Evolutionary conservation across 345 rosid species (phyloP).

Genomic region (Boechera stricta): DNA sequence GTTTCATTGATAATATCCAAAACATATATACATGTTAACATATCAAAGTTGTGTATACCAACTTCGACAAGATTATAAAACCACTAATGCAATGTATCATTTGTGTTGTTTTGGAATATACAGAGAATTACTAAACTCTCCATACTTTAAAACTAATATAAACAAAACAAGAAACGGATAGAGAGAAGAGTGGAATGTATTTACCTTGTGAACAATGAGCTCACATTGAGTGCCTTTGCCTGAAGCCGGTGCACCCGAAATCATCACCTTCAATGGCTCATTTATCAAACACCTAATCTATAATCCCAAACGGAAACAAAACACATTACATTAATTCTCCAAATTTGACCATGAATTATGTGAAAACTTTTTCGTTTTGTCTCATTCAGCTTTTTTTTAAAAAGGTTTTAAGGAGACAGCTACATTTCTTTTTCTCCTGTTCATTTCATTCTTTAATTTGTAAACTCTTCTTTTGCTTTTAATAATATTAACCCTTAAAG

Average conservation of each 20-base stretch:
- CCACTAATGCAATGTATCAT: background rate
- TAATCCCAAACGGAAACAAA: constrained; percentile 42
- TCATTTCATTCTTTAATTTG: no score
- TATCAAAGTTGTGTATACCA: background rate
- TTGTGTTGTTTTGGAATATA: background rate
- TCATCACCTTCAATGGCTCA: constrained; percentile 86
- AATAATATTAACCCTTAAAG: no score
- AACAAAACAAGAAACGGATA: background rate
- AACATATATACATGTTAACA: background rate
- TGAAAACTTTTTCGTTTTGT: no score
- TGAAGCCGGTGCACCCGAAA: constrained; percentile 91
- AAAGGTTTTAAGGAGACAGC: no score
- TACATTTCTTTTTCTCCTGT: no score
- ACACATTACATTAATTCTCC: background rate
- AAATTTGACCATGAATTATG: background rate
- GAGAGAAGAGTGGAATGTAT: background rate
- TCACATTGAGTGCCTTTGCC: constrained; percentile 97
- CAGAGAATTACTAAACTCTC: background rate
- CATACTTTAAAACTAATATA: no score
- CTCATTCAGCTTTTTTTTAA: no score
- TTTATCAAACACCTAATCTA: constrained; percentile 56
- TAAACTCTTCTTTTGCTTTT: no score
- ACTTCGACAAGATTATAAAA: background rate
- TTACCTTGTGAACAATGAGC: constrained; percentile 77
- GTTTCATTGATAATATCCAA: background rate